phyloP scores from a whole-genome alignment of 2,329 filamentous ascomycete genomes.

The Coccinonectria pachysandricola region DNA sequence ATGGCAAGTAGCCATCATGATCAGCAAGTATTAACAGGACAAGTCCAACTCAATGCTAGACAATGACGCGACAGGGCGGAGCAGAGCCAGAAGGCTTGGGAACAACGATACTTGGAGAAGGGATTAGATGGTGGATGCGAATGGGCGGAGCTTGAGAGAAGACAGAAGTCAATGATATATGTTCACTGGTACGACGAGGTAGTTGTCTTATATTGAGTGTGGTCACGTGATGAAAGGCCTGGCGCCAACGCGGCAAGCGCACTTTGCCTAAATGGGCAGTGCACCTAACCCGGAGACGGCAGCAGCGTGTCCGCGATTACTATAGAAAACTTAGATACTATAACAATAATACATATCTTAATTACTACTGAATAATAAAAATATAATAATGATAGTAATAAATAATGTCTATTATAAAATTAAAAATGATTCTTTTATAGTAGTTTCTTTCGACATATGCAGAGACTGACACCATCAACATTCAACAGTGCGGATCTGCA shows the following conservation, averaged over 20 bases:
- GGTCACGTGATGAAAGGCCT: slow-evolving; percentile 4
- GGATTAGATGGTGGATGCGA: not conserved
- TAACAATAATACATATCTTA: not conserved
- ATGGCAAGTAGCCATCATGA: too few relatives aligned
- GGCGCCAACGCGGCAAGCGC: not conserved
- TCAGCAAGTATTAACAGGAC: too few relatives aligned
- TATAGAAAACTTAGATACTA: slow-evolving; percentile 1
- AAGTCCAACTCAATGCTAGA: slow-evolving; percentile 1
- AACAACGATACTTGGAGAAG: slow-evolving; percentile 1
- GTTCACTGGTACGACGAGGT: slow-evolving; percentile 1
- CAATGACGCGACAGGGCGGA: slow-evolving; percentile 2
- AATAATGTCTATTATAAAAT: too few relatives aligned
- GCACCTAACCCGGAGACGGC: slow-evolving; percentile 5
- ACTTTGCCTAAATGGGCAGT: slow-evolving; percentile 3
- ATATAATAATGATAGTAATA: too few relatives aligned
- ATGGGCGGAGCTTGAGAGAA: slow-evolving; percentile 2
- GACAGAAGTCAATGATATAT: slow-evolving; percentile 7
- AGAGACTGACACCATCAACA: too few relatives aligned
- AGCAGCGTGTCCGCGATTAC: slow-evolving; percentile 6
- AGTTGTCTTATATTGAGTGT: slow-evolving; percentile 5
- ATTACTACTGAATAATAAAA: too few relatives aligned
- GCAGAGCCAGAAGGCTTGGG: not conserved
- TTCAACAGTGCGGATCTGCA: too few relatives aligned
- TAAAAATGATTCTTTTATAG: too few relatives aligned
- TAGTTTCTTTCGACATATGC: too few relatives aligned